phyloP scores from a whole-genome alignment of 306 rosid species.

The Hippophae rhamnoides region DNA sequence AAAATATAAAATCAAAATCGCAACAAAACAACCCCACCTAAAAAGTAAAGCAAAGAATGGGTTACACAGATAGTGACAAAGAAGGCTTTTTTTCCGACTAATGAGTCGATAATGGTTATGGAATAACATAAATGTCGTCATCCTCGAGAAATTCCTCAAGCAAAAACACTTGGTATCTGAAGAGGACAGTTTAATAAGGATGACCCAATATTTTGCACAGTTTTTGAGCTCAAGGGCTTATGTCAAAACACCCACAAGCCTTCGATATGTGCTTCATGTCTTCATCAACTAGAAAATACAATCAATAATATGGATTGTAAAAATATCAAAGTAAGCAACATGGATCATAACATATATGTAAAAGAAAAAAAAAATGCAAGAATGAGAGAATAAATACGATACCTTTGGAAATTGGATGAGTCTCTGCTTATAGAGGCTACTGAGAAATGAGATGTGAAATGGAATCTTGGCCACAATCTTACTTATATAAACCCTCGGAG shows the following conservation, averaged over 20 bases:
- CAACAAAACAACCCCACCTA: not conserved
- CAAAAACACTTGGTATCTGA: not conserved
- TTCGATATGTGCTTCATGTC: slow-evolving; percentile 62
- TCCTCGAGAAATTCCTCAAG: slow-evolving; percentile 29
- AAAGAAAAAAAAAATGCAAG: not conserved
- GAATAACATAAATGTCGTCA: slow-evolving; percentile 30
- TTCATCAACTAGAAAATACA: not conserved
- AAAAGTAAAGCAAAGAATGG: not conserved
- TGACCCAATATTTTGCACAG: slow-evolving; percentile 52
- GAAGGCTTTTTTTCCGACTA: not conserved
- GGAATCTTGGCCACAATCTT: not conserved
- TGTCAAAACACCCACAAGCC: slow-evolving; percentile 35
- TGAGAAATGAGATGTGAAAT: slow-evolving; percentile 2
- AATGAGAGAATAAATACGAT: not conserved
- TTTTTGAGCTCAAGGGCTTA: slow-evolving; percentile 48
- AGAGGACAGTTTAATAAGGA: slow-evolving; percentile 27
- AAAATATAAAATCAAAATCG: not conserved
- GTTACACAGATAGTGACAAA: not conserved
- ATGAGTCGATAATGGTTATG: not conserved
- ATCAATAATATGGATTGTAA: not conserved
- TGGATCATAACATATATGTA: not conserved
- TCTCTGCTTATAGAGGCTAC: not conserved
- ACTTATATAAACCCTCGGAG: slow-evolving; percentile 12
- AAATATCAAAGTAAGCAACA: not conserved
- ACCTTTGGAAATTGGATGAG: not conserved